Percentiles rank a stretch among this genome's conserved stretches.
Evolutionary conservation across 192 early-diverging fungal genomes (phyloP).

Genomic region (Rhizophagus prolifer): DNA sequence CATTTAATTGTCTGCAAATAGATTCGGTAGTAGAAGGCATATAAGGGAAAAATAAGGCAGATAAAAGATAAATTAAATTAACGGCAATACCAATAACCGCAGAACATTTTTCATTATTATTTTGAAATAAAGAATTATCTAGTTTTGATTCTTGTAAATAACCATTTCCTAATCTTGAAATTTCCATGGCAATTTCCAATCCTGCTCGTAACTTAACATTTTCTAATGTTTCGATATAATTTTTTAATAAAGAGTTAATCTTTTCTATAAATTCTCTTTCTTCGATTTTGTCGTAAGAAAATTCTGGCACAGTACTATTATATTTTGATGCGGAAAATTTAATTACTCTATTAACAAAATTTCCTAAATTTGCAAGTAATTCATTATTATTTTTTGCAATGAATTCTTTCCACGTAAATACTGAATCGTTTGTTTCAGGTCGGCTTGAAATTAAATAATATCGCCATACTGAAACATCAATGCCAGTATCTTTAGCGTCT

Average conservation of each 20-base stretch:
- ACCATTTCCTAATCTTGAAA: conserved; percentile 90
- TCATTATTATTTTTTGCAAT: conserved; percentile 94
- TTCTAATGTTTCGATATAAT: conserved; percentile 80
- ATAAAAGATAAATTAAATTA: conserved; percentile 90
- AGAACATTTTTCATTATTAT: conserved; percentile 78
- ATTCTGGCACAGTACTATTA: conserved; percentile 73
- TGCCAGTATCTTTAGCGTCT: conserved; percentile 86
- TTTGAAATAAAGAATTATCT: conserved; percentile 84
- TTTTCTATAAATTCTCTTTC: conserved; percentile 80
- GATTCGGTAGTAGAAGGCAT: conserved; percentile 84
- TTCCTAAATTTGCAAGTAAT: conserved; percentile 93
- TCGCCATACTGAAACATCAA: conserved; percentile 92
- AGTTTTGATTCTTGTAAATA: conserved; percentile 94
- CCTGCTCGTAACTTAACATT: conserved; percentile 80
- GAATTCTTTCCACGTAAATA: conserved; percentile 93
- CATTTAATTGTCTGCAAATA: conserved; percentile 84
- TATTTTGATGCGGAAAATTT: conserved; percentile 95
- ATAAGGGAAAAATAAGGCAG: conserved; percentile 85
- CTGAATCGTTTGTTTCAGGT: conserved; percentile 88
- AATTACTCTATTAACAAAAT: conserved; percentile 96
- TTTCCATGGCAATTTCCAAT: conserved; percentile 87
- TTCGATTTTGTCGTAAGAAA: conserved; percentile 46
- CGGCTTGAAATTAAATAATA: conserved; percentile 93
- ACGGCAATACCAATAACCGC: conserved; percentile 77
- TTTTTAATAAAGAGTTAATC: conserved; percentile 72